phyloP scores from a whole-genome alignment of 768 basidiomycete genomes.

The Tylopilus vinaceipallidus region DNA sequence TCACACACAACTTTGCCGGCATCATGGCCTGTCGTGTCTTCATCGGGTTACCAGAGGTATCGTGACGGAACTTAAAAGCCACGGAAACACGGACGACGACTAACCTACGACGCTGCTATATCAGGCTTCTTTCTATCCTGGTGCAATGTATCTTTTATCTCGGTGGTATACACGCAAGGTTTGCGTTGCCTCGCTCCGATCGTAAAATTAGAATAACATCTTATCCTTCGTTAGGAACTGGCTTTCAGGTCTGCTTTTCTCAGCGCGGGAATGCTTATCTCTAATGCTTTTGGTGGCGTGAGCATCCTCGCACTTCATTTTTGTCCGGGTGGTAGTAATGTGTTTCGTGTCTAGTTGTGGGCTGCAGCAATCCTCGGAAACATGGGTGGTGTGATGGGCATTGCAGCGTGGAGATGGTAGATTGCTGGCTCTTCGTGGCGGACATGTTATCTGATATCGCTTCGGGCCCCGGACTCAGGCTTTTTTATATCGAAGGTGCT shows the following conservation, averaged over 20 bases:
- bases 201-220: background rate
- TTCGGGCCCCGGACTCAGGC: conserved; percentile 43
- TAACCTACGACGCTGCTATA: too few species aligned
- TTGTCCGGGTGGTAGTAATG: background rate
- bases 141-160: conserved; percentile 39
- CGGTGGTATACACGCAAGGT: conserved; percentile 27
- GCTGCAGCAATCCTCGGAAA: conserved; percentile 68
- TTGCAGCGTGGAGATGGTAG: conserved; percentile 70
- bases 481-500: conserved; percentile 71
- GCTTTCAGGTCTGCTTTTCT: conserved; percentile 62
- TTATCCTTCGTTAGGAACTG: conserved; percentile 43
- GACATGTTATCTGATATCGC: background rate
- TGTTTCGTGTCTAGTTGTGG: conserved; percentile 45
- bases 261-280: conserved; percentile 55
- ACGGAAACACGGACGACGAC: background rate
- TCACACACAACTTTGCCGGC: conserved; percentile 53
- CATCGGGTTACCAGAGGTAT: conserved; percentile 59
- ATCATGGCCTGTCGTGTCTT: conserved; percentile 60
- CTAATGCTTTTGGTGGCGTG: conserved; percentile 67
- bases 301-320: conserved; percentile 19
- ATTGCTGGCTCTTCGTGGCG: background rate
- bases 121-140: conserved; percentile 64
- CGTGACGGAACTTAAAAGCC: background rate
- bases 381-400: conserved; percentile 67
- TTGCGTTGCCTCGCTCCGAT: too few species aligned